phyloP scores from a whole-genome alignment of 2,329 filamentous ascomycete species.

The Penicillium sp. region DNA sequence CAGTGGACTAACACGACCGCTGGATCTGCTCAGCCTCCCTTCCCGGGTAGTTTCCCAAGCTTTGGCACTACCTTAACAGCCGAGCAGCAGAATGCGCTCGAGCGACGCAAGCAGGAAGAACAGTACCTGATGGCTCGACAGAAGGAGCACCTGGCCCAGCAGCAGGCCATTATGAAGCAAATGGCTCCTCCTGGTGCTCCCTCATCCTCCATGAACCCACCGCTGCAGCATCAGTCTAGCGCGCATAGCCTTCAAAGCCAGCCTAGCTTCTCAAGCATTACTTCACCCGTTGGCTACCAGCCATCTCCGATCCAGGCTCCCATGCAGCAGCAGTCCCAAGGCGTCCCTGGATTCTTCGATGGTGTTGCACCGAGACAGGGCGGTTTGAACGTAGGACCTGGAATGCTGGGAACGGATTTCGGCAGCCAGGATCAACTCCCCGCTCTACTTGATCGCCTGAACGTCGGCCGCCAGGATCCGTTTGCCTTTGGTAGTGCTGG shows the following conservation, averaged over 20 bases:
- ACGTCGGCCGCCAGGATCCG: slow-evolving; percentile 52
- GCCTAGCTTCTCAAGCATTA: slow-evolving; percentile 91
- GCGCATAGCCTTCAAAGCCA: slow-evolving; percentile 95
- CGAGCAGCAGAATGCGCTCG: slow-evolving; percentile 95
- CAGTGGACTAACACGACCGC: slow-evolving; percentile 50
- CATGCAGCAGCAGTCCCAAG: slow-evolving; percentile 54
- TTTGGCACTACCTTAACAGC: slow-evolving; percentile 96
- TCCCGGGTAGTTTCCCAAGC: slow-evolving; percentile 85
- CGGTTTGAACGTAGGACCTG: slow-evolving; percentile 34
- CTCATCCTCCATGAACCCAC: slow-evolving; percentile 52
- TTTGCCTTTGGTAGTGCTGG: slow-evolving; percentile 48
- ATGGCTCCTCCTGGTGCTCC: slow-evolving; percentile 61
- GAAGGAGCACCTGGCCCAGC: slow-evolving; percentile 85
- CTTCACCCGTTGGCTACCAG: slow-evolving; percentile 74
- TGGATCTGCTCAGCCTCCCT: slow-evolving; percentile 75
- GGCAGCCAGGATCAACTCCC: slow-evolving; percentile 71
- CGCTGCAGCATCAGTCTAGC: slow-evolving; percentile 88
- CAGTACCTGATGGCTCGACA: slow-evolving; percentile 96
- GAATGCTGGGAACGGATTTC: slow-evolving; percentile 45
- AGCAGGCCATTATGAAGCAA: slow-evolving; percentile 73
- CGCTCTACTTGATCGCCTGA: slow-evolving; percentile 63
- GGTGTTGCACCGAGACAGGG: slow-evolving; percentile 43
- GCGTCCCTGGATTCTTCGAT: slow-evolving; percentile 70
- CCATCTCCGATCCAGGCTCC: slow-evolving; percentile 58
- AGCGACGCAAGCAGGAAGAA: slow-evolving; percentile 95